Conservation (phyloP, 345 rosid genomes). For the Populus davidiana region DNA sequence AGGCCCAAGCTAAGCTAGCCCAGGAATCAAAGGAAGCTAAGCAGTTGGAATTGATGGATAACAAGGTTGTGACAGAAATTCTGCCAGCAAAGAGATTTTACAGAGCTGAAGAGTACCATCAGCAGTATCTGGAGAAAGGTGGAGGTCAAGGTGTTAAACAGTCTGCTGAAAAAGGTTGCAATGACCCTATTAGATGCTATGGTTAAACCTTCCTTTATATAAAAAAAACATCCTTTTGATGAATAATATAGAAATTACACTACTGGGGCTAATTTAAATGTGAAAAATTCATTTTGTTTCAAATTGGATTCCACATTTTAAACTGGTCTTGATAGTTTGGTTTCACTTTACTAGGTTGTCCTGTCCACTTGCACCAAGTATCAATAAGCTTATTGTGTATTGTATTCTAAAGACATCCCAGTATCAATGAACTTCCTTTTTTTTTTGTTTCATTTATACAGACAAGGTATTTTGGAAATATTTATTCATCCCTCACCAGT, state of each 20-base stretch:
- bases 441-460: neutral
- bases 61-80: slow-evolving; percentile 65
- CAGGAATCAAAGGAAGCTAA: slow-evolving; percentile 54
- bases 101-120: slow-evolving; percentile 76
- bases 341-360: neutral
- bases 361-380: neutral
- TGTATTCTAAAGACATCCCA: neutral
- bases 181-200: slow-evolving; percentile 75
- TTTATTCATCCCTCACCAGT: neutral
- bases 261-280: neutral
- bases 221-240: neutral
- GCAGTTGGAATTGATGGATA: slow-evolving; percentile 49
- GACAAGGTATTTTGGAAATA: neutral
- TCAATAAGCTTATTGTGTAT: neutral
- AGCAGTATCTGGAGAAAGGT: slow-evolving; percentile 79
- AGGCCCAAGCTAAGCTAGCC: slow-evolving; percentile 48
- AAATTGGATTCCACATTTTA: neutral
- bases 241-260: neutral
- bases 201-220: slow-evolving; percentile 30
- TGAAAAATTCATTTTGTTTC: neutral
- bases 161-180: slow-evolving; percentile 66
- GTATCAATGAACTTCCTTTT: neutral
- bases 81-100: slow-evolving; percentile 72
- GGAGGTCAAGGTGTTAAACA: slow-evolving; percentile 56
- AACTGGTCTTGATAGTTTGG: neutral